Conservation (phyloP, 2,329 filamentous ascomycete species). For the Apiospora saccharicola region DNA sequence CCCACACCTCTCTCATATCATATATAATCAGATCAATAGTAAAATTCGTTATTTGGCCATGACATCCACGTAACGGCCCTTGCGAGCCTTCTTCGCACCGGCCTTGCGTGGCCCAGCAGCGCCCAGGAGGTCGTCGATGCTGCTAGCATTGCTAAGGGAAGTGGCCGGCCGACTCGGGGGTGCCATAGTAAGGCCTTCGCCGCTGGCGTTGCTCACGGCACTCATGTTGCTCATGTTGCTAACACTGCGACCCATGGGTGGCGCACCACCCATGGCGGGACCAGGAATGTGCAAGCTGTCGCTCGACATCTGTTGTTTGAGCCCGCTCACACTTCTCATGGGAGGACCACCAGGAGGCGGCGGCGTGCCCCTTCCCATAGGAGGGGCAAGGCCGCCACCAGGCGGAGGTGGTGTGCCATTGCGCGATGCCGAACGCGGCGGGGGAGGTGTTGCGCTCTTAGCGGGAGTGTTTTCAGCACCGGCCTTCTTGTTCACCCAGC, state of each 20-base stretch:
- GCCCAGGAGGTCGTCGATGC: slow-evolving; percentile 90
- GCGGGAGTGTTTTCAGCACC: slow-evolving; percentile 68
- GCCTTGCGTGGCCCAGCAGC: slow-evolving; percentile 74
- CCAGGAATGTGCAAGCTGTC: slow-evolving; percentile 45
- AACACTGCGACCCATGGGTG: slow-evolving; percentile 55
- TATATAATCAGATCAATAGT: slow-evolving; percentile 15
- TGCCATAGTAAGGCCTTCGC: slow-evolving; percentile 36
- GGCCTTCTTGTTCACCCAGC: slow-evolving; percentile 97
- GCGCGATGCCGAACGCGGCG: slow-evolving; percentile 67
- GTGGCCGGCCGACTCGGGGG: slow-evolving; percentile 70
- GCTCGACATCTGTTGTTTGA: slow-evolving; percentile 45
- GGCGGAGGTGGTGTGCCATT: slow-evolving; percentile 56
- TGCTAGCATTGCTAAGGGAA: slow-evolving; percentile 89
- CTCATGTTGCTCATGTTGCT: slow-evolving; percentile 54
- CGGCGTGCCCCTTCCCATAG: slow-evolving; percentile 32
- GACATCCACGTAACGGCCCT: slow-evolving; percentile 93
- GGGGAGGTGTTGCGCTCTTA: slow-evolving; percentile 77
- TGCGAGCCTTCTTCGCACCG: slow-evolving; percentile 74
- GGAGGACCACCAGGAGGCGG: slow-evolving; percentile 34
- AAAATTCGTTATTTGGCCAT: slow-evolving; percentile 73
- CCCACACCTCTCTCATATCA: background rate
- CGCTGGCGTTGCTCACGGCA: slow-evolving; percentile 13
- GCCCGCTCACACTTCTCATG: slow-evolving; percentile 35
- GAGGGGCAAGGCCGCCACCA: slow-evolving; percentile 35
- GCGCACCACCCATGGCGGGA: slow-evolving; percentile 38